These are phyloP conservation scores for Trichothecium sympodiale DNA, from an alignment of 2,329 filamentous ascomycete species.

Conservation along the genomic window DNA sequence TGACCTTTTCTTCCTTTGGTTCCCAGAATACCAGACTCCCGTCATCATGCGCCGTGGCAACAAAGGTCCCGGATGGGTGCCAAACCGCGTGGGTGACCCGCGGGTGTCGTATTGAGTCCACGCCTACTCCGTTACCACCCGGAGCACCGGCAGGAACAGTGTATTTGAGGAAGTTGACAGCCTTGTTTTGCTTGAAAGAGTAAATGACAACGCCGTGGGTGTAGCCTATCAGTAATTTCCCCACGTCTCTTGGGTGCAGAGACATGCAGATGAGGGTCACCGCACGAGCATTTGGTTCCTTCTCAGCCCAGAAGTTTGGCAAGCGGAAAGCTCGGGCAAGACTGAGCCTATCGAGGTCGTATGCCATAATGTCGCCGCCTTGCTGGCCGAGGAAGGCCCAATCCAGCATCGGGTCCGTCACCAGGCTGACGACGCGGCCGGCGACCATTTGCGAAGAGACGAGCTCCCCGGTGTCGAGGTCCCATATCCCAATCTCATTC, in stretches of 20 bases:
- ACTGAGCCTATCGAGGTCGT: conserved; percentile 75
- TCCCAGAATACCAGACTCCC: conserved; percentile 93
- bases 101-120: conserved; percentile 56
- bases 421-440: conserved; percentile 61
- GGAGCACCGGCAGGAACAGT: conserved; percentile 70
- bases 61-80: conserved; percentile 89
- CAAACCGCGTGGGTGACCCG: conserved; percentile 74
- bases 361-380: conserved; percentile 80
- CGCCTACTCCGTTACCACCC: conserved; percentile 60
- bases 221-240: conserved; percentile 85
- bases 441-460: conserved; percentile 64
- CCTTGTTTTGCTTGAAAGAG: conserved; percentile 84
- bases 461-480: conserved; percentile 58
- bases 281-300: conserved; percentile 53
- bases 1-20: conserved; percentile 70
- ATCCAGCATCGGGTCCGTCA: conserved; percentile 83
- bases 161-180: conserved; percentile 74
- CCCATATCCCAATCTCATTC: conserved; percentile 78
- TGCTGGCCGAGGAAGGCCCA: conserved; percentile 82
- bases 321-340: conserved; percentile 64
- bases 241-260: conserved; percentile 85
- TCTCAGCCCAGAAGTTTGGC: conserved; percentile 75
- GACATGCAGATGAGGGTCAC: conserved; percentile 62
- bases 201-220: conserved; percentile 79
- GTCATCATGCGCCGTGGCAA: conserved; percentile 81